Evolutionary conservation across 257 asterid species (phyloP).

Genomic region (Solanum etuberosum): DNA sequence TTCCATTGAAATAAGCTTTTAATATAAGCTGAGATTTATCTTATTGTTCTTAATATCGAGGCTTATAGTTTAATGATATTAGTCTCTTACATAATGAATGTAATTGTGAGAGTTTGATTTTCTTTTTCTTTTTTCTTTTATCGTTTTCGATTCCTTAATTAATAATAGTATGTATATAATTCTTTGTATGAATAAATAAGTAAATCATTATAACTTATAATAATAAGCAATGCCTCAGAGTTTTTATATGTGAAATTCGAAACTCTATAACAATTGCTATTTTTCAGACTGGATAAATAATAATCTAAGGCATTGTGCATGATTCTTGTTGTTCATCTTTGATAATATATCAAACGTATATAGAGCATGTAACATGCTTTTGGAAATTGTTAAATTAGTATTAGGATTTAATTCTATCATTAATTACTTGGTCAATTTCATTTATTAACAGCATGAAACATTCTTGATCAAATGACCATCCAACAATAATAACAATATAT

Average conservation of each 20-base stretch:
- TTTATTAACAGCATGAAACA: not conserved
- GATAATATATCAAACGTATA: not conserved
- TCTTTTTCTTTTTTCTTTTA: too few species aligned
- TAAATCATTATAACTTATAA: not conserved
- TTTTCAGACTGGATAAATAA: not conserved
- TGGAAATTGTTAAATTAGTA: not conserved
- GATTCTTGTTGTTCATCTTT: not conserved
- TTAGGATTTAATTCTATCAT: not conserved
- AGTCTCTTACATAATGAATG: too few species aligned
- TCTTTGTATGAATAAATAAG: not conserved
- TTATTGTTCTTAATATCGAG: not conserved
- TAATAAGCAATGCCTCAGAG: accelerated
- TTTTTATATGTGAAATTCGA: not conserved
- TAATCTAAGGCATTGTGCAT: not conserved
- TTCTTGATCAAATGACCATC: not conserved
- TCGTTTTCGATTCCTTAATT: too few species aligned
- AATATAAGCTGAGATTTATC: not conserved
- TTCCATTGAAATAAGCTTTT: not conserved
- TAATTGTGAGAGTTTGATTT: not conserved
- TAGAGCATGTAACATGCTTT: not conserved
- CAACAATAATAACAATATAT: not conserved
- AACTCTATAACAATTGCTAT: not conserved
- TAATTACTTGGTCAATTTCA: not conserved
- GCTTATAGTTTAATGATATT: not conserved
- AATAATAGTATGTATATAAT: too few species aligned